Evolutionary conservation across 441 rosid species (phyloP).

Genomic region (Erysimum pusillum): DNA sequence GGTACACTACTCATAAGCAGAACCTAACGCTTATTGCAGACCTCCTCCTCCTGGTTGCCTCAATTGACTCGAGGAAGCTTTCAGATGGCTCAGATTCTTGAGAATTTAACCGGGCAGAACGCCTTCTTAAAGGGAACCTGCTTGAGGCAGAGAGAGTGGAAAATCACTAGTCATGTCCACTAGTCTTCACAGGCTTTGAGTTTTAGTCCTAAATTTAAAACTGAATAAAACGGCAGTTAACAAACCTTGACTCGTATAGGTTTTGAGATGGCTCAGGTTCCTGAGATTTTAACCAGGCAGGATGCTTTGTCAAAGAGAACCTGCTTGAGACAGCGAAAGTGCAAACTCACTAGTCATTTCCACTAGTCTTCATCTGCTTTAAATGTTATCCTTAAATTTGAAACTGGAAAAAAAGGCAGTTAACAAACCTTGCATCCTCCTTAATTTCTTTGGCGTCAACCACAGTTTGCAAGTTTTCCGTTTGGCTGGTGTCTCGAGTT

Average conservation of each 20-base stretch:
- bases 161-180: background rate
- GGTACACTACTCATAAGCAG: constrained; percentile 14
- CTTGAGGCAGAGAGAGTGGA: background rate
- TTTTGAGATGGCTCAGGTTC: background rate
- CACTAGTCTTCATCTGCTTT: constrained; percentile 4
- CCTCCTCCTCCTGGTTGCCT: constrained; percentile 39
- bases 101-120: constrained; percentile 24
- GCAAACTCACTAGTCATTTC: background rate
- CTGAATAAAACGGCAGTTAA: background rate
- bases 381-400: background rate
- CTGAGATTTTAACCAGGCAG: constrained; percentile 4
- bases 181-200: background rate
- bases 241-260: background rate
- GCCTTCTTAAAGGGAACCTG: constrained; percentile 11
- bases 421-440: constrained; percentile 7
- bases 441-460: background rate
- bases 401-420: background rate
- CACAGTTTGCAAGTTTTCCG: background rate
- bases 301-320: background rate
- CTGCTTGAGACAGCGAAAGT: background rate
- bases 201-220: background rate
- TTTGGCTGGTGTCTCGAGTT: background rate
- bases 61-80: constrained; percentile 10
- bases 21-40: constrained; percentile 19
- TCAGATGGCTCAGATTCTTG: constrained; percentile 21